phyloP scores from a whole-genome alignment of 208 protist genomes.

The Novymonas esmeraldas region DNA sequence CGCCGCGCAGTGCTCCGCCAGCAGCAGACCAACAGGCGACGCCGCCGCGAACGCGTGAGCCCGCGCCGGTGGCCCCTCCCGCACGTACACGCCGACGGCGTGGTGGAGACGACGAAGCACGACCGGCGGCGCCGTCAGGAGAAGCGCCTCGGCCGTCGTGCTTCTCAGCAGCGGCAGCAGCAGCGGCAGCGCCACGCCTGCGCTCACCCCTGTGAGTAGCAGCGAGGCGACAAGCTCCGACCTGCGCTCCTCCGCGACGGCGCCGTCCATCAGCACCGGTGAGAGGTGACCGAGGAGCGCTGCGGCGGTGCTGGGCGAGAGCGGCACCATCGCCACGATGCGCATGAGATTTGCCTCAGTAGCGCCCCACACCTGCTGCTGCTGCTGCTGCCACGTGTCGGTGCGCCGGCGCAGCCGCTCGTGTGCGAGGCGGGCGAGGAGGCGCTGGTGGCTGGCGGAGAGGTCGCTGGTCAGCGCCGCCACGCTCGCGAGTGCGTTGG shows the following conservation, averaged over 20 bases:
- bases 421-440: slow-evolving; percentile 37
- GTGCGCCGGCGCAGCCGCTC: slow-evolving; percentile 18
- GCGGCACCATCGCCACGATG: slow-evolving; percentile 1
- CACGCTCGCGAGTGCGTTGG: background rate
- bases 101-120: slow-evolving; percentile 9
- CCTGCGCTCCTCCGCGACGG: background rate
- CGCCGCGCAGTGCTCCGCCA: slow-evolving; percentile 12
- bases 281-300: slow-evolving; percentile 4
- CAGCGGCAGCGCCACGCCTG: background rate
- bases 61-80: background rate
- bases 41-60: slow-evolving; percentile 11
- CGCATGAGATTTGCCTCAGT: slow-evolving; percentile 4
- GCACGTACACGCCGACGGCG: slow-evolving; percentile 13
- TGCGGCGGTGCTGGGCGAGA: slow-evolving; percentile 3
- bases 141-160: slow-evolving; percentile 16
- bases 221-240: slow-evolving; percentile 20
- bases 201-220: slow-evolving; percentile 16
- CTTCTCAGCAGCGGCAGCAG: background rate
- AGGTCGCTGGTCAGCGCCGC: slow-evolving; percentile 3
- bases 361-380: background rate
- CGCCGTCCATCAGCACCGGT: background rate
- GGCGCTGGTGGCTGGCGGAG: slow-evolving; percentile 16
- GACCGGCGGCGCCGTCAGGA: slow-evolving; percentile 4
- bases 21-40: slow-evolving; percentile 11
- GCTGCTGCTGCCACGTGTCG: background rate